These are phyloP conservation scores for Ogataea corticis DNA, from an alignment of 805 yeast species.

Conservation along the genomic window DNA sequence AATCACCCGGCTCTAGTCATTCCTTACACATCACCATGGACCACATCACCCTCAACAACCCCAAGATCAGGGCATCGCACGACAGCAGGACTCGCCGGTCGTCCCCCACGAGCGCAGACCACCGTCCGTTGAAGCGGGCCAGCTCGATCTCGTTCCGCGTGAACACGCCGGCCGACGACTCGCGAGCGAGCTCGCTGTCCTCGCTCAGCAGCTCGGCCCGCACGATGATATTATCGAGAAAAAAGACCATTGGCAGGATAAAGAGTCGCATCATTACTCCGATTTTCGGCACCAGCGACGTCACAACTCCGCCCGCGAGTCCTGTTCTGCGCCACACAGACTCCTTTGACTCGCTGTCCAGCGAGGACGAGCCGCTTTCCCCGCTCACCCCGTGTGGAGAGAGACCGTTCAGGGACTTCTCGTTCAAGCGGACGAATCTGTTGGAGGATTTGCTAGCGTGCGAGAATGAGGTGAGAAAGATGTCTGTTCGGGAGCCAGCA, in stretches of 20 bases:
- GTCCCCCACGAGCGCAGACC: conserved; percentile 7
- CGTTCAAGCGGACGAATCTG: conserved; percentile 7
- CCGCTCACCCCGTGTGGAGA: conserved; percentile 11
- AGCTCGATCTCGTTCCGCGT: conserved; percentile 28
- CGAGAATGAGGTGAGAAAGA: conserved; percentile 17
- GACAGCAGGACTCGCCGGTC: background rate
- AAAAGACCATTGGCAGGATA: conserved; percentile 9
- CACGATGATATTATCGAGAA: conserved; percentile 17
- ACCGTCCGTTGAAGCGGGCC: conserved; percentile 33
- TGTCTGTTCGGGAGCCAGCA: conserved; percentile 1
- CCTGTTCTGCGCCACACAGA: conserved; percentile 4
- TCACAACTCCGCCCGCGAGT: conserved; percentile 7
- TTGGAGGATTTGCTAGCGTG: conserved; percentile 18
- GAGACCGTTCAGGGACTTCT: too few relatives aligned
- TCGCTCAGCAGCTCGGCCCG: conserved; percentile 20
- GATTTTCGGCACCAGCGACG: conserved; percentile 27
- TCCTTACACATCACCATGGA: conserved; percentile 3
- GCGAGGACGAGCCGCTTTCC: conserved; percentile 3
- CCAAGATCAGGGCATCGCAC: conserved; percentile 1
- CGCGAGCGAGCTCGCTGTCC: conserved; percentile 15
- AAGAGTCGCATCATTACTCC: conserved; percentile 19
- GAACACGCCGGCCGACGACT: conserved; percentile 17
- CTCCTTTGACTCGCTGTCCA: conserved; percentile 12
- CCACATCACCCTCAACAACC: background rate
- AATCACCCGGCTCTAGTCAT: conserved; percentile 13